These are phyloP conservation scores for Artomyces pyxidatus DNA, from an alignment of 768 basidiomycete species.

Conservation along the genomic window DNA sequence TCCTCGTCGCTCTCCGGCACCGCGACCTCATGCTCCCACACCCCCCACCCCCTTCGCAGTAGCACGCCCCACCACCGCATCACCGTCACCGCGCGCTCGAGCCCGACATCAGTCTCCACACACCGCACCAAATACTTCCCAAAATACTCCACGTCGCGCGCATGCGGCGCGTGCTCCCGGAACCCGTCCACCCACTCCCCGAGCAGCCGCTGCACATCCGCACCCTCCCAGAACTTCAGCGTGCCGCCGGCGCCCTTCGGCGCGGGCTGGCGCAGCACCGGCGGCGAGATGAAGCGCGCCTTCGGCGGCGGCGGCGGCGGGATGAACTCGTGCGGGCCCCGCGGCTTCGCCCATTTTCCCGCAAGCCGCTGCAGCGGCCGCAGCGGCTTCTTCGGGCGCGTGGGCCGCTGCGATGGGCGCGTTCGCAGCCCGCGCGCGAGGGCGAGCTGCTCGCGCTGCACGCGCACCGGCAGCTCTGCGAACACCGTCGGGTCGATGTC, in stretches of 20 bases:
- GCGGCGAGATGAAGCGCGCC: constrained; percentile 42
- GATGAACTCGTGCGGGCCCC: constrained; percentile 27
- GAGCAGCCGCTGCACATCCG: constrained; percentile 66
- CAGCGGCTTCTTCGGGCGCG: constrained; percentile 18
- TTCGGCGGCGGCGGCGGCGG: constrained; percentile 44
- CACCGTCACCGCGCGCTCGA: constrained; percentile 62
- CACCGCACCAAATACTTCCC: constrained; percentile 62
- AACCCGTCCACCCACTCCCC: constrained; percentile 71
- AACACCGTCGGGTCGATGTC: constrained; percentile 74
- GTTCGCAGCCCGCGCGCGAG: constrained; percentile 41
- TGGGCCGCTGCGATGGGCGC: constrained; percentile 7
- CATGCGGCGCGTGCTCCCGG: constrained; percentile 52
- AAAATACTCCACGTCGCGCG: constrained; percentile 70
- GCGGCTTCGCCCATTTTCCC: constrained; percentile 22
- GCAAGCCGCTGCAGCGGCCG: constrained; percentile 46
- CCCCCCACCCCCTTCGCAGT: constrained; percentile 54
- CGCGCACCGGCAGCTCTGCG: constrained; percentile 45
- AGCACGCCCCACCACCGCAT: constrained; percentile 81
- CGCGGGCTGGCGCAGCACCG: constrained; percentile 47
- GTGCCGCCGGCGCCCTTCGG: constrained; percentile 44
- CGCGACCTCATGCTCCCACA: constrained; percentile 47
- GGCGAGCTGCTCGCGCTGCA: constrained; percentile 73
- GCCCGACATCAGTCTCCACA: constrained; percentile 60
- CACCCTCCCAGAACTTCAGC: constrained; percentile 50
- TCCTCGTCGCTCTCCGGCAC: constrained; percentile 23